These are phyloP conservation scores for Reutealis trisperma DNA, from an alignment of 345 rosid species.

Conservation along the genomic window DNA sequence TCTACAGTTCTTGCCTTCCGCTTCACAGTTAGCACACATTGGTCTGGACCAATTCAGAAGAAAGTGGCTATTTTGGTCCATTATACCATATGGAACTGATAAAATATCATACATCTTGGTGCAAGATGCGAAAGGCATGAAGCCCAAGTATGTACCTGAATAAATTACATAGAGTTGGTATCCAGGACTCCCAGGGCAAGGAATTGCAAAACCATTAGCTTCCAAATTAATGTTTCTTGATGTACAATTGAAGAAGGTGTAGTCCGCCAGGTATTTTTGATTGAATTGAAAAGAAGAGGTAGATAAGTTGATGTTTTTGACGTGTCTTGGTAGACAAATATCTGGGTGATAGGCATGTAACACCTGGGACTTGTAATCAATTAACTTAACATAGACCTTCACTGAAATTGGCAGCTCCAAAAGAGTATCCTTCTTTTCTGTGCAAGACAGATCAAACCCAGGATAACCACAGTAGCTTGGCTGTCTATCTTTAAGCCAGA, in stretches of 20 bases:
- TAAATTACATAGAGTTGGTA: background rate
- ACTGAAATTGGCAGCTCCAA: background rate
- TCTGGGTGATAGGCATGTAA: background rate
- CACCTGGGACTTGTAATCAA: constrained; percentile 14
- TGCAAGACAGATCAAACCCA: constrained; percentile 24
- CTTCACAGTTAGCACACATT: background rate
- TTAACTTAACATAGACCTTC: background rate
- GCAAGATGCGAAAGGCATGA: constrained; percentile 8
- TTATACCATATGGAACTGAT: background rate
- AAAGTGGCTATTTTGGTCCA: rapidly evolving
- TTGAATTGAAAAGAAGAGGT: constrained; percentile 12
- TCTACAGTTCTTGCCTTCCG: background rate
- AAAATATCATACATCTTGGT: constrained; percentile 14
- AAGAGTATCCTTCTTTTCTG: background rate
- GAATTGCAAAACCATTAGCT: too few species aligned
- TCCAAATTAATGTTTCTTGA: background rate
- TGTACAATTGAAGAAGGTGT: constrained; percentile 8
- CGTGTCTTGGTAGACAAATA: constrained; percentile 1
- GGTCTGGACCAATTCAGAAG: constrained; percentile 6
- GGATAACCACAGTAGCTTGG: background rate
- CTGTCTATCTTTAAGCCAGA: background rate
- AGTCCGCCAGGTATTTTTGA: rapidly evolving
- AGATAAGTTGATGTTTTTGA: constrained; percentile 11
- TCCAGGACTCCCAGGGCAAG: background rate
- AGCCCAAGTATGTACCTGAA: background rate